Percentiles rank a stretch among this genome's conserved stretches.
Evolutionary conservation across 2,329 filamentous ascomycete genomes (phyloP).

Genomic region (Trichoderma arundinaceum): DNA sequence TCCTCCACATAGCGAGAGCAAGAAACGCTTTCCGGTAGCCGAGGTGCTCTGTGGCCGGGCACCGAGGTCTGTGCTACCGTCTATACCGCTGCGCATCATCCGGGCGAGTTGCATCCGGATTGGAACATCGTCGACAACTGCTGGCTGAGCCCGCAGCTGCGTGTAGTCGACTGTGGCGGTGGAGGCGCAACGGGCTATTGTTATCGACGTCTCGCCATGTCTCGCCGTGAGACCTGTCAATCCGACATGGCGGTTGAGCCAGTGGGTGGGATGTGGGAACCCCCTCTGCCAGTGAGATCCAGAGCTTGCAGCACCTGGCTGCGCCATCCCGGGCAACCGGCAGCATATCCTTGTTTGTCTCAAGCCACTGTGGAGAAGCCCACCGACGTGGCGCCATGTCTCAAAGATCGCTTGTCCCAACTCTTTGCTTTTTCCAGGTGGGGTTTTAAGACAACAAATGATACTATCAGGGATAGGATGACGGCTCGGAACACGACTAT

Average conservation of each 20-base stretch:
- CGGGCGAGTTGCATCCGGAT: background rate
- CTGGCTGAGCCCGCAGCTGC: background rate
- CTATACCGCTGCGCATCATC: background rate
- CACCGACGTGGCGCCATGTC: conserved; percentile 25
- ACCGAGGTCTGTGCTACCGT: background rate
- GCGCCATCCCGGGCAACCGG: conserved; percentile 24
- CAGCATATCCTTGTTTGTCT: conserved; percentile 24
- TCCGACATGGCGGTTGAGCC: conserved; percentile 26
- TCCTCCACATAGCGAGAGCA: conserved; percentile 26
- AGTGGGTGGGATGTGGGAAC: conserved; percentile 9
- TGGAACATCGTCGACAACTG: background rate
- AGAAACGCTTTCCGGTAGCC: conserved; percentile 22
- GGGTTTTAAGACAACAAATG: background rate
- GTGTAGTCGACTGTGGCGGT: conserved; percentile 3
- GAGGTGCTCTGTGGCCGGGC: conserved; percentile 6
- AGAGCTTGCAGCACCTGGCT: conserved; percentile 23
- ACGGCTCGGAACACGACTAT: too few relatives aligned
- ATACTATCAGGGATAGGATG: background rate
- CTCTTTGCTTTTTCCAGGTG: background rate
- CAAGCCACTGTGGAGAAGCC: conserved; percentile 30
- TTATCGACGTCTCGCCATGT: background rate
- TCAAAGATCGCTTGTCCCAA: conserved; percentile 24
- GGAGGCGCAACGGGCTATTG: conserved; percentile 21
- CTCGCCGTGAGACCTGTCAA: conserved; percentile 25
- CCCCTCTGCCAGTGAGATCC: conserved; percentile 22